A percentile compares a stretch with the other conserved stretches of the same genome.
Evolutionary conservation across 352 stramenopile species (phyloP).

Genomic region (Paralagenidium karlingii): DNA sequence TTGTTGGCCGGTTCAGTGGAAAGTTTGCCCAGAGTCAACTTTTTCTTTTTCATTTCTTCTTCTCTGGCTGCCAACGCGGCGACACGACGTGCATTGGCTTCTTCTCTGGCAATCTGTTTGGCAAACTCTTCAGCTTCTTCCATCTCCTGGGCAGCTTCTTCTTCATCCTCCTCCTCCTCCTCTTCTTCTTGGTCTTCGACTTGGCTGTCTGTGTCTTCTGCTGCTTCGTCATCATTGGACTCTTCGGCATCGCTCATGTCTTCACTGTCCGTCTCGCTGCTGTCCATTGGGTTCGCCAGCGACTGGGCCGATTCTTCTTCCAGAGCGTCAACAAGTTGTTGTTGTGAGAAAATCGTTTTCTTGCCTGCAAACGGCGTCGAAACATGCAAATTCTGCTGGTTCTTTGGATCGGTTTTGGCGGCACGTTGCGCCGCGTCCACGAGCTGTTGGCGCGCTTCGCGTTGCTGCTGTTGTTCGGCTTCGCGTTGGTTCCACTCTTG

Average conservation of each 20-base stretch:
- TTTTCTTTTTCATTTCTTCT: slow-evolving; percentile 20
- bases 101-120: slow-evolving; percentile 8
- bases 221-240: slow-evolving; percentile 2
- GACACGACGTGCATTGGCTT: slow-evolving; percentile 28
- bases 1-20: slow-evolving; percentile 32
- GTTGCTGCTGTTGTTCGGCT: slow-evolving; percentile 3
- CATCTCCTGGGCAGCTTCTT: slow-evolving; percentile 4
- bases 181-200: slow-evolving; percentile 2
- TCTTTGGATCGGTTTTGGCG: neutral
- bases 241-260: slow-evolving; percentile 1
- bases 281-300: too few relatives aligned
- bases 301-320: neutral
- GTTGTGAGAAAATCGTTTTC: neutral
- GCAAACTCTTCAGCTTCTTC: slow-evolving; percentile 2
- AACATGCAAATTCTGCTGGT: neutral
- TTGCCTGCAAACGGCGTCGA: neutral
- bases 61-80: slow-evolving; percentile 42
- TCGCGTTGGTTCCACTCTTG: slow-evolving; percentile 19
- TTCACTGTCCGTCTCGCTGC: slow-evolving; percentile 2
- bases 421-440: neutral
- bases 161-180: slow-evolving; percentile 5
- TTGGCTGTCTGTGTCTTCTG: too few relatives aligned
- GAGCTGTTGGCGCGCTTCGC: neutral
- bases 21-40: slow-evolving; percentile 4
- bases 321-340: slow-evolving; percentile 1